Evolutionary conservation across 306 rosid species (phyloP).

Genomic region (Potentilla sterilis): DNA sequence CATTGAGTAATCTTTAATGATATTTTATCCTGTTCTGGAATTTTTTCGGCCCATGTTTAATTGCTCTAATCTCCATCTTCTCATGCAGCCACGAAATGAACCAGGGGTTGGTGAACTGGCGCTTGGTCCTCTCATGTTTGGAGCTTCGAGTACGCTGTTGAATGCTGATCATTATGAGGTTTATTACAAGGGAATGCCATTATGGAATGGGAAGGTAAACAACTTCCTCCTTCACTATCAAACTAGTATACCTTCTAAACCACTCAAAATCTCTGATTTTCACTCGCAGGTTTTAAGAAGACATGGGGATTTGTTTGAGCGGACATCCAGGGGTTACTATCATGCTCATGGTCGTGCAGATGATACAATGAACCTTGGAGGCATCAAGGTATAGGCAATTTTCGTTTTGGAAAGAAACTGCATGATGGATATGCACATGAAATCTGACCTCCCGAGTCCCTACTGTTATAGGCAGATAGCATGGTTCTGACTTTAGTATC

Average conservation of each 20-base stretch:
- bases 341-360: slow-evolving; percentile 97
- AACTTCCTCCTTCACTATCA: slow-evolving; percentile 23
- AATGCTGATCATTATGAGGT: slow-evolving; percentile 83
- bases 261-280: slow-evolving; percentile 21
- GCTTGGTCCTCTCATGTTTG: slow-evolving; percentile 78
- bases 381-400: slow-evolving; percentile 70
- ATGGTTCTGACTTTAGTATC: neutral
- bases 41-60: neutral
- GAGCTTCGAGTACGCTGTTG: slow-evolving; percentile 71
- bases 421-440: neutral
- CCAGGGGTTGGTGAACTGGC: slow-evolving; percentile 97
- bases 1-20: neutral
- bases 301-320: slow-evolving; percentile 95
- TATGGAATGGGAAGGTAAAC: slow-evolving; percentile 72
- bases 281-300: slow-evolving; percentile 68
- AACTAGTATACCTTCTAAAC: slow-evolving; percentile 4
- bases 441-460: neutral
- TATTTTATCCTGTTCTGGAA: slow-evolving; percentile 14
- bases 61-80: slow-evolving; percentile 17
- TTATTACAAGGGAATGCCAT: slow-evolving; percentile 89
- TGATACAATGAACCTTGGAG: slow-evolving; percentile 97
- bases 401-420: neutral
- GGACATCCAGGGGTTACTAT: slow-evolving; percentile 69
- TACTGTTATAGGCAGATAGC: neutral
- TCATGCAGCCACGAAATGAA: slow-evolving; percentile 56